Conservation (phyloP, 768 basidiomycete species). For the Cystobasidium ongulense region DNA sequence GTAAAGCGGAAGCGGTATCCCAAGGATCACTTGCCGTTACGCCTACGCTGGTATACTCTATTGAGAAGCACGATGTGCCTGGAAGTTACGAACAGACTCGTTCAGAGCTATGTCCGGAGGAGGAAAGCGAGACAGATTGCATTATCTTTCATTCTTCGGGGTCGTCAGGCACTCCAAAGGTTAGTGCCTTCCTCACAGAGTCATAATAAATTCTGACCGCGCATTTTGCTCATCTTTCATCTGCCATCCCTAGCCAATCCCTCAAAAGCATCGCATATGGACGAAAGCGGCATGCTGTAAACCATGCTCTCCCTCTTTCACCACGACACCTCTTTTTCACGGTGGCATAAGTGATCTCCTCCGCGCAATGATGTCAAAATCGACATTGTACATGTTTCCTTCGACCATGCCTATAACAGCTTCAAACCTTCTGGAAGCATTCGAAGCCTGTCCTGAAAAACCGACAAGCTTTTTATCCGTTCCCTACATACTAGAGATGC, state of each 20-base stretch:
- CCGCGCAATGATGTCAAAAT: constrained; percentile 49
- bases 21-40: background rate
- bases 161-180: constrained; percentile 52
- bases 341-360: constrained; percentile 46
- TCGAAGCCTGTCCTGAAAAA: constrained; percentile 44
- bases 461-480: constrained; percentile 42
- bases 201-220: constrained; percentile 23
- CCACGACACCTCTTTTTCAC: constrained; percentile 51
- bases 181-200: background rate
- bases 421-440: constrained; percentile 48
- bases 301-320: constrained; percentile 47
- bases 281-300: constrained; percentile 46
- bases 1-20: background rate
- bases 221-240: background rate
- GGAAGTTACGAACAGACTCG: background rate
- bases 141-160: constrained; percentile 52
- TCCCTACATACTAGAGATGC: constrained; percentile 49
- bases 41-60: background rate
- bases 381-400: constrained; percentile 51
- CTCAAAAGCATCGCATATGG: constrained; percentile 46
- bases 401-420: constrained; percentile 51
- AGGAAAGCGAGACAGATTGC: constrained; percentile 43
- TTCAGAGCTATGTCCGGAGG: constrained; percentile 42
- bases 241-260: constrained; percentile 45
- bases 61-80: background rate